Evolutionary conservation across 768 basidiomycete species (phyloP).

Genomic region (Gelatoporia subvermispora): DNA sequence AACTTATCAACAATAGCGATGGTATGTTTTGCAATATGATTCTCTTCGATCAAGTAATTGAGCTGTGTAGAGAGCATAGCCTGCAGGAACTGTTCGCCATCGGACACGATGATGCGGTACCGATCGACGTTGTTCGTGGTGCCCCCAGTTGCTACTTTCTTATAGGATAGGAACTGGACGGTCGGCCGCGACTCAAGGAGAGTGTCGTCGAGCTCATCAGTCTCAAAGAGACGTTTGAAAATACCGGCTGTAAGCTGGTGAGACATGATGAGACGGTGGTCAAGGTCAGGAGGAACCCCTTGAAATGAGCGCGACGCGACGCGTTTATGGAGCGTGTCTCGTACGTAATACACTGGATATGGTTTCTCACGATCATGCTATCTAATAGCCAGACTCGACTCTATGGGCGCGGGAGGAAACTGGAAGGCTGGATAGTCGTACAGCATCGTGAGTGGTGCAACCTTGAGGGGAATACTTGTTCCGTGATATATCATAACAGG

Average conservation of each 20-base stretch:
- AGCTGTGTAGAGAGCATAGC: conserved; percentile 94
- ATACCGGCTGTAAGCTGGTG: conserved; percentile 56
- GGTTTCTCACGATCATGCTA: no score
- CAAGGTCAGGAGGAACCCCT: no score
- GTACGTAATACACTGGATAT: no score
- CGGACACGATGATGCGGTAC: conserved; percentile 83
- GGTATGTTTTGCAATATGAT: conserved; percentile 57
- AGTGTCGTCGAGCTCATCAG: conserved; percentile 35
- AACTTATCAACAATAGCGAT: conserved; percentile 69
- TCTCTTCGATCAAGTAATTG: conserved; percentile 66
- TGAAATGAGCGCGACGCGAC: no score
- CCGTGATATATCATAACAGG: no score
- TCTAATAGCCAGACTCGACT: no score
- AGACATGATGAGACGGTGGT: conserved; percentile 28
- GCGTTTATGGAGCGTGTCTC: no score
- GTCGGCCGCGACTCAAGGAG: conserved; percentile 35
- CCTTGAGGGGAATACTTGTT: no score
- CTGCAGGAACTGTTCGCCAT: conserved; percentile 82
- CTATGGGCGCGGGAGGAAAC: no score
- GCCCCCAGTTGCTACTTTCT: conserved; percentile 52
- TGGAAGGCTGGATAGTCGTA: no score
- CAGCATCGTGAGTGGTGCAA: no score
- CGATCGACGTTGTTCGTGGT: conserved; percentile 40
- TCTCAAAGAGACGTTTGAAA: conserved; percentile 43
- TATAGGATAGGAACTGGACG: conserved; percentile 81